Base-by-base conservation (phyloP, 805 yeast species). In the Komagataella pastoris region DNA sequence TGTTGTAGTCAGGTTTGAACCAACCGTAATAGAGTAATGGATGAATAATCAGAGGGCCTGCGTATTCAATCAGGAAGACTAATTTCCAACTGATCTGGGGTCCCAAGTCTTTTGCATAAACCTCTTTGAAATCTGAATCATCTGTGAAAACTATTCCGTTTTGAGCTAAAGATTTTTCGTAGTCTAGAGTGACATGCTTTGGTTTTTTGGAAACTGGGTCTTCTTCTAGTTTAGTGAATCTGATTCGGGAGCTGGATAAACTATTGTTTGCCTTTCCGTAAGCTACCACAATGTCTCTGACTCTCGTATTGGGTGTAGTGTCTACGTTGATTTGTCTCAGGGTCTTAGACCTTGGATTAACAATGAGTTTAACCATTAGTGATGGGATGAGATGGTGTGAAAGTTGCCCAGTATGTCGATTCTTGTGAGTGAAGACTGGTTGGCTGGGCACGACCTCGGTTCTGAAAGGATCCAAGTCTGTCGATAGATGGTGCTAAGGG, bases 1-100 rank as follows among this genome's bases (percentile, higher is more conserved):
- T 71, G 59, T 76, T 81, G 50, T 58, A 53, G 49, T 58, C 59
- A 53, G 77, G 64, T 21, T 59, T 58, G 51, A 69, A 74, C 48
- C 59, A 61, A 48, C 68, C 63, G 51, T 65, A 73, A 64, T 80
- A 91, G 51, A 85, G 70, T 17, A 88, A 52, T 1, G 88, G 77
- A 65, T 90, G 97, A 60, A 91, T 74, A 46, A 90, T 48, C 52
- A 93, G 70, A 7, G 99, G 99, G 2, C 98, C 98, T 17, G 86
- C 58, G 64, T 93, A 93, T 69, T 93, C 99, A 56, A 88, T 70
- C 50, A 88, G 59, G 62, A 82, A 93, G n/a, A 91, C 98, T 3
- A 88, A 76, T 68, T 85, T 78, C 97, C 97, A 93, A 3, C 83
- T 81, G 53, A 93, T 79, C 68, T 93, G 99, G 0, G 90, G 89